Conservation (phyloP, 768 basidiomycete genomes). For the Lactifluus subvellereus region DNA sequence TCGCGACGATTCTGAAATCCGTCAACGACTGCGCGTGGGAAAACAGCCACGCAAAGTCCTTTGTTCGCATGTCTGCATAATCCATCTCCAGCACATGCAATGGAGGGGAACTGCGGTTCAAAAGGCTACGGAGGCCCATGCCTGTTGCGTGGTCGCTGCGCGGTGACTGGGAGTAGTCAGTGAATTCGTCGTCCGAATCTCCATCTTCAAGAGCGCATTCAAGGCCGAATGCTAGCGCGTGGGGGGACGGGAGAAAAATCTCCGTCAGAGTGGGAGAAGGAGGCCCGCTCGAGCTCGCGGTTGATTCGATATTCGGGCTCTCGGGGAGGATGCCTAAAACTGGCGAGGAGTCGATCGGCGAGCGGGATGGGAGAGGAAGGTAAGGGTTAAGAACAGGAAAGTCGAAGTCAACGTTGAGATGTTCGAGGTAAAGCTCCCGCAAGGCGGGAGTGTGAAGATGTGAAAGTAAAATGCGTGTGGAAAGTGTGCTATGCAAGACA, state of each 20-base stretch:
- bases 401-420: conserved; percentile 58
- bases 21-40: conserved; percentile 47
- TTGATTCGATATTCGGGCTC: not conserved
- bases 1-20: conserved; percentile 69
- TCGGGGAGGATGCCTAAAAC: not conserved
- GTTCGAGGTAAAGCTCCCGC: conserved; percentile 53
- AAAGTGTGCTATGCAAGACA: conserved; percentile 52
- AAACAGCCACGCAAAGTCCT: conserved; percentile 70
- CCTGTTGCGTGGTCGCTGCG: conserved; percentile 74
- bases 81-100: conserved; percentile 69
- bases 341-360: conserved; percentile 6
- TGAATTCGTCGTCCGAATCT: conserved; percentile 69
- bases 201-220: conserved; percentile 43
- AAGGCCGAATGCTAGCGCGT: conserved; percentile 1
- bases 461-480: conserved; percentile 59
- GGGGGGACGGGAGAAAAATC: not conserved
- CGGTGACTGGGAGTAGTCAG: conserved; percentile 73
- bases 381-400: conserved; percentile 24
- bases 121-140: conserved; percentile 67
- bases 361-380: conserved; percentile 27
- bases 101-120: conserved; percentile 56
- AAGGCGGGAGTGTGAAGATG: conserved; percentile 57
- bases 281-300: not conserved
- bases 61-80: conserved; percentile 77
- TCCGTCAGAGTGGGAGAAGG: not conserved